phyloP scores from a whole-genome alignment of 805 yeast genomes.

The Komagataella populi region DNA sequence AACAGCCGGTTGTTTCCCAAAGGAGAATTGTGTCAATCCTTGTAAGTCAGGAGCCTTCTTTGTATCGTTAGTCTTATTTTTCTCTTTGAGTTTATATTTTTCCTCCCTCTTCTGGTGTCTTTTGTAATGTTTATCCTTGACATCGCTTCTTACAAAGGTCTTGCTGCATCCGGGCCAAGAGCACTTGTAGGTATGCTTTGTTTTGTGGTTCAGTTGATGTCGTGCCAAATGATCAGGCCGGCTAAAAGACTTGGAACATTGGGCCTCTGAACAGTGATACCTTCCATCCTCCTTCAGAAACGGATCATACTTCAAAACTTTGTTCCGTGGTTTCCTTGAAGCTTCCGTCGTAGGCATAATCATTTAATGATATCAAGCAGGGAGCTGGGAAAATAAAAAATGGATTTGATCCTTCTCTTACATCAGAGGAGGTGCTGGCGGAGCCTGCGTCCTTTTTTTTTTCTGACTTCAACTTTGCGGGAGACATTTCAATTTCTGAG shows the following conservation, averaged over 20 bases:
- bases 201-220: constrained; percentile 37
- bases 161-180: constrained; percentile 32
- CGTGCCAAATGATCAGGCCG: constrained; percentile 47
- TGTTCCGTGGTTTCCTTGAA: neutral
- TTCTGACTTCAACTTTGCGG: neutral
- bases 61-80: neutral
- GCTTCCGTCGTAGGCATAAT: neutral
- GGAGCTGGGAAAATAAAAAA: neutral
- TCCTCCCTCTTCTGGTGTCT: constrained; percentile 19
- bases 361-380: neutral
- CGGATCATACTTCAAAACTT: neutral
- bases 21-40: neutral
- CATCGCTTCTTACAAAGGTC: constrained; percentile 39
- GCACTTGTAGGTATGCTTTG: constrained; percentile 30
- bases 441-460: neutral
- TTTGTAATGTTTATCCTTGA: constrained; percentile 27
- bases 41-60: neutral
- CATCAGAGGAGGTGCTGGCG: neutral
- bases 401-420: neutral
- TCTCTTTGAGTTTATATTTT: constrained; percentile 3
- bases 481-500: neutral
- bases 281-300: neutral
- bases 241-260: constrained; percentile 38
- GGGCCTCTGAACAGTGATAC: neutral
- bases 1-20: neutral